A percentile compares a stretch with the other conserved stretches of the same genome.
These are phyloP conservation scores for Cupressus sempervirens DNA, from an alignment of 75 land plant genomes.

Conservation along the genomic window DNA sequence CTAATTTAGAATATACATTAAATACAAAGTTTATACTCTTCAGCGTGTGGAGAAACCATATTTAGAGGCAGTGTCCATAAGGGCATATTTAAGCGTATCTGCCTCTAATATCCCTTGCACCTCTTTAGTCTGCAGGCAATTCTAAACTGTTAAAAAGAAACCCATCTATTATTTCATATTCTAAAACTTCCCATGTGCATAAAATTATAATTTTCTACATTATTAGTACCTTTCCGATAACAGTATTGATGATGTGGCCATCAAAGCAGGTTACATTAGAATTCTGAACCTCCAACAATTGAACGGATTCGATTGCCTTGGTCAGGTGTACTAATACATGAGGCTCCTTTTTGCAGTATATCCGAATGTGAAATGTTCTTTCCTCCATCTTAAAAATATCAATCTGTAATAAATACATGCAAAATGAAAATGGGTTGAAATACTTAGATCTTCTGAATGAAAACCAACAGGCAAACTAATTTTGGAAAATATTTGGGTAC, in stretches of 20 bases:
- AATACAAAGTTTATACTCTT: background rate
- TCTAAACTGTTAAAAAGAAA: background rate
- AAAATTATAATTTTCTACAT: too few relatives aligned
- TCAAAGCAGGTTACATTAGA: slow-evolving; percentile 27
- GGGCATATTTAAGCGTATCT: background rate
- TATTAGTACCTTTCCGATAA: slow-evolving; percentile 26
- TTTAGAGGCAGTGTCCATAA: background rate
- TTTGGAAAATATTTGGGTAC: background rate
- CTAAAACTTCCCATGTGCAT: background rate
- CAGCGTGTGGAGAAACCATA: background rate
- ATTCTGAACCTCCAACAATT: slow-evolving; percentile 22
- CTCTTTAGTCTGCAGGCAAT: background rate
- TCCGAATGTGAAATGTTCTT: background rate
- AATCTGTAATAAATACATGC: background rate
- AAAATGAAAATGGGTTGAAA: background rate
- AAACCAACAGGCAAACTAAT: background rate
- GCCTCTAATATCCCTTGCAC: background rate
- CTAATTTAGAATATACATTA: too few relatives aligned
- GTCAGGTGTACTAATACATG: slow-evolving; percentile 26
- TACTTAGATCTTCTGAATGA: background rate
- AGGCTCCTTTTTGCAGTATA: background rate
- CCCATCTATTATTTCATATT: background rate
- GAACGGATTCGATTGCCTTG: slow-evolving; percentile 30
- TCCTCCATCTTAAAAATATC: background rate
- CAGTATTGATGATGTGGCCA: slow-evolving; percentile 21